Evolutionary conservation across 495 filamentous ascomycete species (phyloP).

Genomic region (Tuber borchii): DNA sequence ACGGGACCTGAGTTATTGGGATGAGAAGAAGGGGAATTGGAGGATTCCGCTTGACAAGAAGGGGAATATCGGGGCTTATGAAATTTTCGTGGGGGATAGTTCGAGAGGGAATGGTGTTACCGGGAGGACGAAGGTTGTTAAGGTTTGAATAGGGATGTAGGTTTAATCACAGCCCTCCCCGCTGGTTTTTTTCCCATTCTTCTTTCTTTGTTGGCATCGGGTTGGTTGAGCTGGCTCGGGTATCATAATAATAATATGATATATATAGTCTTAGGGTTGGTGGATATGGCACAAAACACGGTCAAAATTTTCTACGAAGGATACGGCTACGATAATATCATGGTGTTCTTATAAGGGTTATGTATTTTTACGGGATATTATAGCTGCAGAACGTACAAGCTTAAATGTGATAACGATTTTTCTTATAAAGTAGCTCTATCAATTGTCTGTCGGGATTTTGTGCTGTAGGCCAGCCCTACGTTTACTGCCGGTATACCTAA

Average conservation of each 20-base stretch:
- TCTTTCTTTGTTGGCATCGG: not conserved
- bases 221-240: not conserved
- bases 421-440: not conserved
- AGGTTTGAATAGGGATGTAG: not conserved
- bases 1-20: conserved; percentile 83
- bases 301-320: not conserved
- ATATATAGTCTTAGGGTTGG: not conserved
- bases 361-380: not conserved
- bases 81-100: conserved; percentile 55
- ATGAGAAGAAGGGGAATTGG: conserved; percentile 73
- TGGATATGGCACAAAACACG: not conserved
- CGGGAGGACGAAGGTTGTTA: not conserved
- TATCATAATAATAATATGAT: not conserved
- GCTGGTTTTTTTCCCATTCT: not conserved
- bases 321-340: not conserved
- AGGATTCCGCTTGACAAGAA: conserved; percentile 53
- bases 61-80: conserved; percentile 47
- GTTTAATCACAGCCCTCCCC: not conserved
- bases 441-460: not conserved
- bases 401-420: not conserved
- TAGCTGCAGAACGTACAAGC: not conserved
- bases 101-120: conserved; percentile 44
- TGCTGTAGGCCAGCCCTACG: not conserved
- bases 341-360: not conserved
- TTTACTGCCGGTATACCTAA: not conserved